Base-by-base conservation (phyloP, 1,284 basidiomycete species). In the Veloboletus limbatus region DNA sequence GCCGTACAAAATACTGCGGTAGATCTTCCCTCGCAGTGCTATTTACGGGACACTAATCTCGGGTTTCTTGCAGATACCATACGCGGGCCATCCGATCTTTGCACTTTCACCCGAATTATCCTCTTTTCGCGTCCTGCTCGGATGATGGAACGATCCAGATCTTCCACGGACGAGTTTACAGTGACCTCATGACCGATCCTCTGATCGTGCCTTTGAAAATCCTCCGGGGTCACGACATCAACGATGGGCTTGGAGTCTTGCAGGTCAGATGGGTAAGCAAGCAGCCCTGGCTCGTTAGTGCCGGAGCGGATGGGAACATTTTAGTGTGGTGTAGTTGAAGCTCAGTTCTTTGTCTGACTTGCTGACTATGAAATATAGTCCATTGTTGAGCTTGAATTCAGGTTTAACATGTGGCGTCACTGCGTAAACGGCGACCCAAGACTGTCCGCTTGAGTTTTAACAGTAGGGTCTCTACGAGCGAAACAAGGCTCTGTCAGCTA, bases 161-260 rank as follows among this genome's bases (percentile, higher is more conserved):
- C 50, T 99, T 99, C 82, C 97, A 99, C 69, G 81, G 88, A 20
- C 86, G 94, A 49, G 90, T 99, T 28, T 98, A 91, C 71, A 87
- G 81, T 59, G 96, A 98, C 66, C 77, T 97, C 41, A 88, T 95
- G 79, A 94, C 92, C 48, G 95, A 97, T 69, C 91, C 97, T 27
- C 75, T 98, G 48, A 94, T 99, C 59, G 96, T 99, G 0, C 97
- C 97, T 24, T 76, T 99, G 59, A 99, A 99, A 72, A 95, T 99
- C 49, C 75, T 99, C 41, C 77, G 92, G 26, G 96, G 94, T 22
- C 97, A 99, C 70, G 73, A 79, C 42, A 71, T 97, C 45, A 79
- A 71, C 47, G 89, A 96, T 25, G 89, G 88, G 1, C 77, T 99
- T 33, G 97, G 97, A 39, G 93, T 98, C 39, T 76, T 99, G 54